A percentile compares a stretch with the other conserved stretches of the same genome.
Evolutionary conservation across 495 filamentous ascomycete genomes (phyloP).

Genomic region (Paragyromitra xinjiangensis): DNA sequence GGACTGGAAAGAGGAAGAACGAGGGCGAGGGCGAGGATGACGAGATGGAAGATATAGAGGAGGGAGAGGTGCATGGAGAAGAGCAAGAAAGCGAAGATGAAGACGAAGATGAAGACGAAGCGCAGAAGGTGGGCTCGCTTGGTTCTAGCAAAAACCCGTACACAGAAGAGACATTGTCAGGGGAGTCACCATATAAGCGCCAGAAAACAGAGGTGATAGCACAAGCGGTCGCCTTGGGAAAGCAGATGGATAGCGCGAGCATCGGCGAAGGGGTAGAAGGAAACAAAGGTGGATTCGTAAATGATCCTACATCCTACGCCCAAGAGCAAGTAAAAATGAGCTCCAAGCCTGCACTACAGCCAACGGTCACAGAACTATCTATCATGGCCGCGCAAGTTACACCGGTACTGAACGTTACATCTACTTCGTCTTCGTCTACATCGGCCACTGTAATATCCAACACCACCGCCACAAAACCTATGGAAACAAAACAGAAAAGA

Average conservation of each 20-base stretch:
- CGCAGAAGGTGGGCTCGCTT: not conserved
- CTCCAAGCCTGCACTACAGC: not conserved
- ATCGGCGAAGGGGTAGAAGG: not conserved
- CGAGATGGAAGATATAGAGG: conserved; percentile 8
- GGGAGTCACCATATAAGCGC: conserved; percentile 31
- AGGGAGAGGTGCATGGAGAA: not conserved
- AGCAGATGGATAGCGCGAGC: conserved; percentile 5
- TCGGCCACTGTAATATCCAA: not conserved
- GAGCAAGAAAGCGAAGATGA: not conserved
- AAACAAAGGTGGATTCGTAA: not conserved
- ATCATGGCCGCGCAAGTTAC: not conserved
- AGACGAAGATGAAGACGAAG: conserved; percentile 2
- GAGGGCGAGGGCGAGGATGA: conserved; percentile 18
- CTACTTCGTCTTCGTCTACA: not conserved
- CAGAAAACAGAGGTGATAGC: conserved; percentile 15
- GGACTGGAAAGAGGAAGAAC: conserved; percentile 38
- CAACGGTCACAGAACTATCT: not conserved
- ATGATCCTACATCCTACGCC: conserved; percentile 1
- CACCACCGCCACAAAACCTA: not conserved
- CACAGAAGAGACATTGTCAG: conserved; percentile 19
- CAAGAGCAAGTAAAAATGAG: not conserved
- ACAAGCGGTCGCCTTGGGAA: not conserved
- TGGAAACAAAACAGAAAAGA: not conserved
- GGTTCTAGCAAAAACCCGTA: conserved; percentile 24
- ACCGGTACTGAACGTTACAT: not conserved